Base-by-base conservation (phyloP, 2,329 filamentous ascomycete species). In the Aaosphaeria arxii region DNA sequence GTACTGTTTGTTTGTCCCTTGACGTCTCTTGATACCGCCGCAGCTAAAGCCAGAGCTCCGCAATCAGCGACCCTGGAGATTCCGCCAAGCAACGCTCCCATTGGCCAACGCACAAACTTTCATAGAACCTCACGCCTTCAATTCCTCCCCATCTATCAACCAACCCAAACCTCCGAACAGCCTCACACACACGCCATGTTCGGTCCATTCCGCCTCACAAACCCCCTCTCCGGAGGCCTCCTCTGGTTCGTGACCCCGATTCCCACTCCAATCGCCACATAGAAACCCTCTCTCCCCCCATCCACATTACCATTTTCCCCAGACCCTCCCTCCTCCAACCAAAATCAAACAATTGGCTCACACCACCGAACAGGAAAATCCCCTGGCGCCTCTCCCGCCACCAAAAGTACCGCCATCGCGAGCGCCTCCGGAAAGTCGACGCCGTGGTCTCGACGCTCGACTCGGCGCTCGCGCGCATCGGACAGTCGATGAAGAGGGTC, bases 321-420 rank as follows among this genome's bases (percentile, higher is more conserved):
- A 24, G 13, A 7, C 39, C 36, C 30, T 33, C 36, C 1, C 29
- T 9, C 44, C 4, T 29, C 28, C 3, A 13, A 24, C n/a, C 17
- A 24, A 29, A 30, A 24, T 7, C 39, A 24, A n/a, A 13, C 24
- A 13, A 17, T 30, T 30, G 28, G 30, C 13, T 24, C 17, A 24
- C 17, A 2, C 17, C 17, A n/a, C 38, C 42, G 33, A 44, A 78
- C 61, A 85, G 89, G 94, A 99, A 99, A 84, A 91, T 88, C 63
- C 94, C 94, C 60, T 99, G 91, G 91, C 87, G 94, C 53, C 84
- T 99, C 66, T 99, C 94, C 50, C 80, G 83, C 58, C 90, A 89
- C 69, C 91, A 96, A 74, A 97, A 97, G 74, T 82, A 85, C 56
- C 87, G 91, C 47, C 91, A 96, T 6, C 52, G 52, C 43, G 42